These are phyloP conservation scores for Garcileccinum viscosum DNA, from an alignment of 1,284 basidiomycete species.

Conservation along the genomic window DNA sequence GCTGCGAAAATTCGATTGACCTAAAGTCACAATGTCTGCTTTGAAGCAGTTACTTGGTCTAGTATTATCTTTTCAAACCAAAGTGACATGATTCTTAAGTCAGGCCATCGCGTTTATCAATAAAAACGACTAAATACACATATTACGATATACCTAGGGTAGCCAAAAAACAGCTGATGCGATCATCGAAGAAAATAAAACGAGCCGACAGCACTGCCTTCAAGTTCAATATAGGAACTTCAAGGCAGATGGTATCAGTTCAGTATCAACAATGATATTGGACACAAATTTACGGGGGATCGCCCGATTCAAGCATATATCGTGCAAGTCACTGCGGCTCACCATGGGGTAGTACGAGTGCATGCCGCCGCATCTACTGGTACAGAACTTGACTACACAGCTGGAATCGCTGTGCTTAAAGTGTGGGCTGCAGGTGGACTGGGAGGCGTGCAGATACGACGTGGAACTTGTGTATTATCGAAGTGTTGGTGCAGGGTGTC, in stretches of 20 bases:
- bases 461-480: conserved; percentile 30
- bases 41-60: background rate
- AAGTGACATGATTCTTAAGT: background rate
- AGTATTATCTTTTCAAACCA: background rate
- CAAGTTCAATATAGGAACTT: background rate
- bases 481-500: conserved; percentile 8
- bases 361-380: conserved; percentile 17
- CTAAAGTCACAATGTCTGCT: no score
- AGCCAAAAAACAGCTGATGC: background rate
- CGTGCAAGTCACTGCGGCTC: conserved; percentile 30
- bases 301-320: conserved; percentile 25
- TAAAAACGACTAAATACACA: background rate
- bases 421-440: conserved; percentile 31
- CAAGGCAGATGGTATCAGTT: background rate
- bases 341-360: conserved; percentile 23
- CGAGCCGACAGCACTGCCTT: background rate
- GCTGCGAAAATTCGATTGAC: no score
- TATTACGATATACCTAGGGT: background rate
- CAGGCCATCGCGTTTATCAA: background rate
- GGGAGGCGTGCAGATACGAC: conserved; percentile 29
- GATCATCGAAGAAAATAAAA: background rate
- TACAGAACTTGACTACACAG: conserved; percentile 27
- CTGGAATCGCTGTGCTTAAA: conserved; percentile 26
- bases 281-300: no score
- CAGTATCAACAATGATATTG: background rate